Conservation (phyloP, 371 early-diverging fungal genomes). For the Entomophthora muscae region DNA sequence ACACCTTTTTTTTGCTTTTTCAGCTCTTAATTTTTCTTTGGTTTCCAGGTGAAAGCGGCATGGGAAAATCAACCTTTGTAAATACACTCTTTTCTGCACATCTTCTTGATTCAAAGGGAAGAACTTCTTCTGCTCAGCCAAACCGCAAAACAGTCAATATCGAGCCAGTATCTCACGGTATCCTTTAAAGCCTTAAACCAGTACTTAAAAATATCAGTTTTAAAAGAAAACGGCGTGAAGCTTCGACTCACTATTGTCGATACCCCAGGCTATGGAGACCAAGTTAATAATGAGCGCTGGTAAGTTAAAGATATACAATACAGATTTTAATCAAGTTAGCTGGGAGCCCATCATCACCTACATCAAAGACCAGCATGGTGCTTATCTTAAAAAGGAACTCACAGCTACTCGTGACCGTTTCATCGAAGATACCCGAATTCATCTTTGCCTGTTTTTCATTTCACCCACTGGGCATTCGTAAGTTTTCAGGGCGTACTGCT, state of each 20-base stretch:
- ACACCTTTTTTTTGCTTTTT: not conserved
- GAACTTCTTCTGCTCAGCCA: conserved; percentile 48
- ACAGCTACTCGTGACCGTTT: conserved; percentile 67
- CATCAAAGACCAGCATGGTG: conserved; percentile 81
- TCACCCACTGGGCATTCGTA: conserved; percentile 57
- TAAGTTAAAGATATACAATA: conserved; percentile 14
- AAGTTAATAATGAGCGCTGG: conserved; percentile 81
- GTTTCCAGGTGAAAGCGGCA: conserved; percentile 76
- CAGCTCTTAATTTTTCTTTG: not conserved
- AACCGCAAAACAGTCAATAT: conserved; percentile 73
- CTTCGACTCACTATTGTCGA: conserved; percentile 69
- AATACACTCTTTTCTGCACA: conserved; percentile 86
- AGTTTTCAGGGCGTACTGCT: conserved; percentile 12
- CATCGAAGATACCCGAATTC: conserved; percentile 70
- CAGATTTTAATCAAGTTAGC: conserved; percentile 16
- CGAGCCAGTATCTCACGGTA: conserved; percentile 57
- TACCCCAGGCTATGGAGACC: conserved; percentile 62
- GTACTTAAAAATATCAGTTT: conserved; percentile 22
- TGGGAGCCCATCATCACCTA: conserved; percentile 83
- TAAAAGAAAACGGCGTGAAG: conserved; percentile 72
- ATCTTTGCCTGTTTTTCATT: conserved; percentile 63
- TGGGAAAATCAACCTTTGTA: conserved; percentile 97
- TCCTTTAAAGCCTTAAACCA: too few species aligned
- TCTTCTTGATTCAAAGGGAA: conserved; percentile 67
- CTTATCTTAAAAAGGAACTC: conserved; percentile 71